These are phyloP conservation scores for Cenchrus americanus DNA, from an alignment of 176 grass and related monocot species.

Conservation along the genomic window DNA sequence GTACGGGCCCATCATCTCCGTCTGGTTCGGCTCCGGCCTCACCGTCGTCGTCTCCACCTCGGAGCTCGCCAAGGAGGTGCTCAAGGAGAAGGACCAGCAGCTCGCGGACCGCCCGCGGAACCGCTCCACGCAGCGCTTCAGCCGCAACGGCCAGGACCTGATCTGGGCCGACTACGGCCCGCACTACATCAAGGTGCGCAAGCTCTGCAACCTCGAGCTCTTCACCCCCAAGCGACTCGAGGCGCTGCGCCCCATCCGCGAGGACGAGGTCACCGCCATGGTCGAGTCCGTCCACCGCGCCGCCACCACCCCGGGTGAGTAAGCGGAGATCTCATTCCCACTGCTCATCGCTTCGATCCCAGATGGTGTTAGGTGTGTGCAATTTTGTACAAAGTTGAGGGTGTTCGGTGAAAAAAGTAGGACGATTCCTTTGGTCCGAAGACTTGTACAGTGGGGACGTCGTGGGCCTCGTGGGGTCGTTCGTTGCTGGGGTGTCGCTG, in stretches of 20 bases:
- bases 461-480: too few relatives aligned
- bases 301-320: constrained; percentile 52
- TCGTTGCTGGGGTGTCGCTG: not conserved
- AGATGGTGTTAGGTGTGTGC: not conserved
- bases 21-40: constrained; percentile 78
- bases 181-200: constrained; percentile 92
- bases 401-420: constrained; percentile 12
- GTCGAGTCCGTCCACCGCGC: constrained; percentile 71
- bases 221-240: constrained; percentile 79
- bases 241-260: constrained; percentile 72
- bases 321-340: not conserved
- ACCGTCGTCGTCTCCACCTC: constrained; percentile 75
- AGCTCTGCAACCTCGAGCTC: constrained; percentile 93
- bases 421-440: constrained; percentile 18
- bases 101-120: constrained; percentile 70
- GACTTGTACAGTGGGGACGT: not conserved
- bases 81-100: constrained; percentile 83
- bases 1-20: constrained; percentile 72
- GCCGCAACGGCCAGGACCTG: constrained; percentile 80
- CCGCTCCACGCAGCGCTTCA: constrained; percentile 71
- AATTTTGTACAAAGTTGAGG: constrained; percentile 22
- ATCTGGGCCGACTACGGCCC: constrained; percentile 92
- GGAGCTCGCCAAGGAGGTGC: constrained; percentile 71
- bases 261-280: constrained; percentile 92
- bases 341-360: not conserved